Evolutionary conservation across 345 rosid species (phyloP).

Genomic region (Laguncularia racemosa): DNA sequence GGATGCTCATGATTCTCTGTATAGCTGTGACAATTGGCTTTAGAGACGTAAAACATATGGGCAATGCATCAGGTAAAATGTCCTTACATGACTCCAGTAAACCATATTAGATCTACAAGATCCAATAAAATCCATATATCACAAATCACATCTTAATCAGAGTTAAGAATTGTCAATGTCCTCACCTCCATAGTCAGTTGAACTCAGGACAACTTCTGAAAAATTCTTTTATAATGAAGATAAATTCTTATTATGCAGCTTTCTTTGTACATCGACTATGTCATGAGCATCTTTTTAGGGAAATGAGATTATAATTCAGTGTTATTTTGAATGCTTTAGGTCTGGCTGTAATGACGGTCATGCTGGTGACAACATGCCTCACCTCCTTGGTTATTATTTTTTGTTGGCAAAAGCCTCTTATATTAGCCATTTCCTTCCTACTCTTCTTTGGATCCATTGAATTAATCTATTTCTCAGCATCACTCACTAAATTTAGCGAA

Average conservation of each 20-base stretch:
- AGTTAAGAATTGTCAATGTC: neutral
- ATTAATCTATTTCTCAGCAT: constrained; percentile 94
- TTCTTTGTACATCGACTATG: no score
- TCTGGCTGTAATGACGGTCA: constrained; percentile 95
- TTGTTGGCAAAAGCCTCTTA: constrained; percentile 89
- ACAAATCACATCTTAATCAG: neutral
- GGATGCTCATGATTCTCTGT: constrained; percentile 98
- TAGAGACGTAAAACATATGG: constrained; percentile 91
- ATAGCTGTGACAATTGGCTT: constrained; percentile 96
- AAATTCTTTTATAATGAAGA: no score
- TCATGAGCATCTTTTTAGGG: no score
- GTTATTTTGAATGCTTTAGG: constrained; percentile 39
- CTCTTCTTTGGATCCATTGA: constrained; percentile 84
- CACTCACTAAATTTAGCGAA: constrained; percentile 87
- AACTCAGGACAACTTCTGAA: no score
- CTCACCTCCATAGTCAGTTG: no score
- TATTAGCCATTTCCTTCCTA: constrained; percentile 64
- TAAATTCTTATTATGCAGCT: no score
- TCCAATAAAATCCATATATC: neutral
- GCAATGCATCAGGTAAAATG: constrained; percentile 84
- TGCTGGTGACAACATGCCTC: constrained; percentile 98
- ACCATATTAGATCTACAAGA: no score
- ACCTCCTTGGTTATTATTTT: constrained; percentile 79
- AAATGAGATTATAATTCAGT: neutral
- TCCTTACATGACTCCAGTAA: neutral